Conservation (phyloP, 352 stramenopile species). For the Pythium rhizo-oryzae region DNA sequence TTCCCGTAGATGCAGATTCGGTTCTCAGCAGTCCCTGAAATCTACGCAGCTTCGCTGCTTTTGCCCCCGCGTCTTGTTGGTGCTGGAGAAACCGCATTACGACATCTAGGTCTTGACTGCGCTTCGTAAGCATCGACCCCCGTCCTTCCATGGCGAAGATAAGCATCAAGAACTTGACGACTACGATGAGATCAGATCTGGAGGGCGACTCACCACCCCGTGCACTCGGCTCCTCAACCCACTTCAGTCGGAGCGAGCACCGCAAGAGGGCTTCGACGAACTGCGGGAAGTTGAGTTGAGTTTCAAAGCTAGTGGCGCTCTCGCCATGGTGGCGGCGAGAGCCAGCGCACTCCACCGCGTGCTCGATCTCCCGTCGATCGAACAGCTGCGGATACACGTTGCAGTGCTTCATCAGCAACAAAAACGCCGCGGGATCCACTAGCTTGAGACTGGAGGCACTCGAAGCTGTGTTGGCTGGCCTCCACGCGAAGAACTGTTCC, state of each 20-base stretch:
- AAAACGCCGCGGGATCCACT: constrained; percentile 39
- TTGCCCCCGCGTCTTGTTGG: constrained; percentile 37
- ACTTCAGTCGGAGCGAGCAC: constrained; percentile 51
- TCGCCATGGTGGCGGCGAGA: constrained; percentile 22
- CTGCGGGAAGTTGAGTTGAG: constrained; percentile 53
- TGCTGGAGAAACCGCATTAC: constrained; percentile 52
- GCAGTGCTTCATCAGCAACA: constrained; percentile 55
- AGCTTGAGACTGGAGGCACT: neutral
- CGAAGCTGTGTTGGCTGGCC: neutral
- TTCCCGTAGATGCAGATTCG: constrained; percentile 14
- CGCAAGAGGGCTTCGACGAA: constrained; percentile 65
- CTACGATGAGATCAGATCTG: constrained; percentile 20
- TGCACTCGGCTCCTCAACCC: constrained; percentile 32
- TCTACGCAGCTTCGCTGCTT: constrained; percentile 42
- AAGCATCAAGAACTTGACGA: constrained; percentile 76
- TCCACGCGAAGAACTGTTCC: constrained; percentile 24
- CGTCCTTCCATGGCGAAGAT: constrained; percentile 78
- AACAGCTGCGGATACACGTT: constrained; percentile 64
- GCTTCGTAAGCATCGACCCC: constrained; percentile 60
- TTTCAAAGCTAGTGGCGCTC: constrained; percentile 15
- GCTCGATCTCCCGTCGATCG: constrained; percentile 53
- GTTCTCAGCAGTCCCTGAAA: constrained; percentile 45
- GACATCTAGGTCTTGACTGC: constrained; percentile 55
- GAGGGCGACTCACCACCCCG: too few species aligned
- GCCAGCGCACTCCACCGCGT: constrained; percentile 33